A percentile compares a stretch with the other conserved stretches of the same genome.
Conservation (phyloP, 495 filamentous ascomycete species). For the Penicillium pulvis region DNA sequence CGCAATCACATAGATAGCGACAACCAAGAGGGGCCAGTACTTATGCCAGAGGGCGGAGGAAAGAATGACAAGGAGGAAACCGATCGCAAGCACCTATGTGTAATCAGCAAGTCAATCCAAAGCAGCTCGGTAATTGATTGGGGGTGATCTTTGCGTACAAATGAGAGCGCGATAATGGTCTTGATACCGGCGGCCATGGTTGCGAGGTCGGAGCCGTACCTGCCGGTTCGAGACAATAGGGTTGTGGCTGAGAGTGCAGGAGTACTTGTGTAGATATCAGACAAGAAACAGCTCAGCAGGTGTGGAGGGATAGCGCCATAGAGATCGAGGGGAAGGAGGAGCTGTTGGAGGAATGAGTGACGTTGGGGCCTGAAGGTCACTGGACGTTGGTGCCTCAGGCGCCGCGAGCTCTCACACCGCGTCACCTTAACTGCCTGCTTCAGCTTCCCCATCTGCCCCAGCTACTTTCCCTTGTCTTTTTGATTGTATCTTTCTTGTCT, state of each 20-base stretch:
- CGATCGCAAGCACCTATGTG: constrained; percentile 84
- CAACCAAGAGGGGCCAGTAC: constrained; percentile 91
- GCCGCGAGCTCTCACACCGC: constrained; percentile 38
- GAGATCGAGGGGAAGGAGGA: constrained; percentile 17
- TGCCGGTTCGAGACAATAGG: constrained; percentile 15
- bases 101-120: constrained; percentile 17
- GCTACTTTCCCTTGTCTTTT: constrained; percentile 19
- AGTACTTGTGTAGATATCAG: constrained; percentile 7
- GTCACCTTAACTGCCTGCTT: constrained; percentile 36
- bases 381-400: constrained; percentile 41
- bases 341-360: constrained; percentile 31
- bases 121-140: background rate
- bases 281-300: constrained; percentile 7
- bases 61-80: constrained; percentile 98
- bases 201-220: constrained; percentile 32
- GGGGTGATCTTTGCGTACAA: constrained; percentile 57
- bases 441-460: constrained; percentile 31
- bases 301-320: constrained; percentile 24
- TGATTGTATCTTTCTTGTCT: constrained; percentile 24
- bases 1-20: constrained; percentile 91
- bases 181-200: constrained; percentile 91
- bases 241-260: background rate
- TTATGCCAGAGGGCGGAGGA: constrained; percentile 91
- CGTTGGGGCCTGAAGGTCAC: constrained; percentile 41
- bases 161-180: constrained; percentile 98